Percentiles rank a stretch among this genome's conserved stretches.
Evolutionary conservation across 176 grass and related monocot species (phyloP).

Genomic region (Chrysopogon serrulatus): DNA sequence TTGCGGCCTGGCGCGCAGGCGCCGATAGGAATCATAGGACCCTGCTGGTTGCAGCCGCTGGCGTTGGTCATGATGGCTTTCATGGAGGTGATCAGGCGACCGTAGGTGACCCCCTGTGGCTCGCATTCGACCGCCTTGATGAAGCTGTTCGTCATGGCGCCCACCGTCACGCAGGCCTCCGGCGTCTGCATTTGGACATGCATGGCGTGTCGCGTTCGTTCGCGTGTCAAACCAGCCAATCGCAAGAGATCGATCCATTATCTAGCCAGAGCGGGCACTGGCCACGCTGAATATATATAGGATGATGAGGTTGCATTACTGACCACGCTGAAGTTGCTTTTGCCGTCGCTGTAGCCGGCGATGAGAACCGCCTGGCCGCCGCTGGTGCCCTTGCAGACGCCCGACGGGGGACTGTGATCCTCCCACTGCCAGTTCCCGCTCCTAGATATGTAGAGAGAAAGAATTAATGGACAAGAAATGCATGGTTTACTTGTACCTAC

Average conservation of each 20-base stretch:
- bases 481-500: too few relatives aligned
- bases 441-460: too few relatives aligned
- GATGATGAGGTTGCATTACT: neutral
- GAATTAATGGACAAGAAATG: too few relatives aligned
- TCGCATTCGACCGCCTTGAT: conserved; percentile 56
- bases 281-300: neutral
- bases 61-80: conserved; percentile 39
- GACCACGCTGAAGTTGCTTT: neutral
- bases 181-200: neutral
- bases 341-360: neutral
- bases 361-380: too few relatives aligned
- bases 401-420: too few relatives aligned
- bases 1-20: conserved; percentile 24
- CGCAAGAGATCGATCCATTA: too few relatives aligned
- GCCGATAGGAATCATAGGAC: conserved; percentile 48
- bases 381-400: too few relatives aligned
- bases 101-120: conserved; percentile 58
- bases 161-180: conserved; percentile 33
- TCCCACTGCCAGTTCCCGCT: neutral
- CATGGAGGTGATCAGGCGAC: conserved; percentile 70
- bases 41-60: conserved; percentile 24
- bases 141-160: conserved; percentile 95
- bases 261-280: neutral
- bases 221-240: neutral
- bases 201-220: neutral